Evolutionary conservation across 2,329 filamentous ascomycete species (phyloP).

Genomic region (Clarireedia paspali): DNA sequence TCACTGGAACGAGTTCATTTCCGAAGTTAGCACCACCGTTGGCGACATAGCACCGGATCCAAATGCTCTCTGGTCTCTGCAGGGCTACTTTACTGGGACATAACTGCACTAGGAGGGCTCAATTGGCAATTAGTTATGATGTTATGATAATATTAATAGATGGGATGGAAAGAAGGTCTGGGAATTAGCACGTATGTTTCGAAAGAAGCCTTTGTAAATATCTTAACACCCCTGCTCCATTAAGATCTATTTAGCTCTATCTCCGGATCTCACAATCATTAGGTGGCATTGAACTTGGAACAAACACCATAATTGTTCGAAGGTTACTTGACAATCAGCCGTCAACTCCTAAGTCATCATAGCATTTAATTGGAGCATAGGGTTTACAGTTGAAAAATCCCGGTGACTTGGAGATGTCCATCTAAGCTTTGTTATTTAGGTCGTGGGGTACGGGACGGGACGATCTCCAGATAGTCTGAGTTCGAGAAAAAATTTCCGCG

Average conservation of each 20-base stretch:
- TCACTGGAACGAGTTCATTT: conserved; percentile 9
- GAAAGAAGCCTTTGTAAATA: background rate
- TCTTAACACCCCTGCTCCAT: background rate
- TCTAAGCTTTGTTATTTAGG: background rate
- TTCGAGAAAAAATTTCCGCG: background rate
- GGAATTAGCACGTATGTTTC: background rate
- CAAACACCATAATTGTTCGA: background rate
- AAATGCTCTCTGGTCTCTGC: background rate
- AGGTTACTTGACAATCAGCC: background rate
- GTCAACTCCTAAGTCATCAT: too few species aligned
- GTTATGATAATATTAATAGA: background rate
- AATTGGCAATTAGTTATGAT: background rate
- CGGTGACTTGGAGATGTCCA: too few species aligned
- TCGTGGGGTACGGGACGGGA: background rate
- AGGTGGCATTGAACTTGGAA: too few species aligned
- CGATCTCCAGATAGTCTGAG: background rate
- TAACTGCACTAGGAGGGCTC: background rate
- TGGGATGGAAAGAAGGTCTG: background rate
- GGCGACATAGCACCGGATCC: background rate
- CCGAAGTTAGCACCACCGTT: background rate
- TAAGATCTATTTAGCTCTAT: background rate
- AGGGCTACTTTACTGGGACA: conserved; percentile 4
- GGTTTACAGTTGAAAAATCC: too few species aligned
- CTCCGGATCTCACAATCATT: background rate
- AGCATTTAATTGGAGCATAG: too few species aligned